Evolutionary conservation across 495 filamentous ascomycete species (phyloP), one percentile per base, ranked within the genome.

Genomic region (Penicillium argentinense): DNA sequence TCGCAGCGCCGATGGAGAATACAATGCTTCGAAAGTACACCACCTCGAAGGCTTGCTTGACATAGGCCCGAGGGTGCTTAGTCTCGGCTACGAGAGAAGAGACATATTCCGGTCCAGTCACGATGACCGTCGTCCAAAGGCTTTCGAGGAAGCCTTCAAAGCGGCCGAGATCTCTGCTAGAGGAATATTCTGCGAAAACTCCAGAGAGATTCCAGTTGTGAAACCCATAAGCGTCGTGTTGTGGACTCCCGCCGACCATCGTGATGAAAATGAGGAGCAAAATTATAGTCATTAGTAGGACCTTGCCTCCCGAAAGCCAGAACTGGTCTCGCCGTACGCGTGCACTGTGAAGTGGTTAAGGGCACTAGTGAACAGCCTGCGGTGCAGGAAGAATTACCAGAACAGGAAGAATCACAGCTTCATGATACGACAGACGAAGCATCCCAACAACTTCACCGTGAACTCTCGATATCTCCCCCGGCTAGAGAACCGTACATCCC

Each of bases 261-360:
- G 39, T 42, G 39, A 42, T 42, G 39, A 42, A 42, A 3, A 24
- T 42, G 24, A 27, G 28, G 22, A 13, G 4, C 2, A 42, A 27
- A 2, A 42, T 1, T 2, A 27, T 16, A 12, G 28, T 5, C 3
- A 42, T 26, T 16, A 42, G 16, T 22, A 42, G 5, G 23, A 26
- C n/a, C 17, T 42, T 42, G 22, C 22, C n/a, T 11, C 12, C n/a
- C 3, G 23, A 9, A 3, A 26, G 22, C 23, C 24, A 42, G 24
- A 42, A 42, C 16, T 42, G n/a, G n/a, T n/a, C n/a, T n/a, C n/a
- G n/a, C n/a, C n/a, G n/a, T n/a, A n/a, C n/a, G n/a, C n/a, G n/a
- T n/a, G n/a, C n/a, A n/a, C n/a, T n/a, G n/a, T n/a, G n/a, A n/a
- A n/a, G n/a, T n/a, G n/a, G n/a, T n/a, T n/a, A n/a, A n/a, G n/a